Evolutionary conservation across 176 grass and related monocot species (phyloP), one percentile per base, ranked within the genome.

Genomic region (Otatea glauca): DNA sequence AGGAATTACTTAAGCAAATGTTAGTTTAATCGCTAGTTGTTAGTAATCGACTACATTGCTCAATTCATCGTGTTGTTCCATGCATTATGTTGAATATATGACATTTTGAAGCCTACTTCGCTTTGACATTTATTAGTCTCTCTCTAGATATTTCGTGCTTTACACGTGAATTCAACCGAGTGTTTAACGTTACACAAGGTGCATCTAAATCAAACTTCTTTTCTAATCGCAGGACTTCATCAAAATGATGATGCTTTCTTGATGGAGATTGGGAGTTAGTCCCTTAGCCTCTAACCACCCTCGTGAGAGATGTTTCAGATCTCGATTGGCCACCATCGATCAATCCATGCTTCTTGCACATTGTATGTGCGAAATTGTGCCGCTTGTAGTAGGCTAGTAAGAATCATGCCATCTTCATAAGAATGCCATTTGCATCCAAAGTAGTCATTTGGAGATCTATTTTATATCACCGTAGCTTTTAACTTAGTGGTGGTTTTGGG

Each of bases 221-320:
- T 66, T 74, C 10, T 84, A 18, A 60, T 10, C n/a, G 17, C 56
- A 76, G 64, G 71, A 86, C 64, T 62, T 86, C 14, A 12, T 16
- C 1, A 55, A 21, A 67, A 71, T 56, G 7, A 16, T 7, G 58
- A 34, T 51, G 62, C 5, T 58, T 50, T 67, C 49, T 21, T 85
- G 66, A 72, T 49, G 65, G 48, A 53, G 67, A 70, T 7, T 49
- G 34, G 75, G 41, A 81, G 27, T n/a, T 59, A 9, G 7, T 7
- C 37, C 45, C 6, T 74, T 86, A 83, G 66, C 0, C 13, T 32
- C 72, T 18, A 25, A n/a, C n/a, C n/a, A 54, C 7, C 58, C 34
- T 23, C 21, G 6, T n/a, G 25, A 4, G 1, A 79, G 27, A 74
- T 51, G 14, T 68, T 53, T 25, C 5, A 68, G 7, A 67, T 73